These are phyloP conservation scores for Starmerella lactis-condensi DNA, from an alignment of 805 yeast species.

Conservation along the genomic window DNA sequence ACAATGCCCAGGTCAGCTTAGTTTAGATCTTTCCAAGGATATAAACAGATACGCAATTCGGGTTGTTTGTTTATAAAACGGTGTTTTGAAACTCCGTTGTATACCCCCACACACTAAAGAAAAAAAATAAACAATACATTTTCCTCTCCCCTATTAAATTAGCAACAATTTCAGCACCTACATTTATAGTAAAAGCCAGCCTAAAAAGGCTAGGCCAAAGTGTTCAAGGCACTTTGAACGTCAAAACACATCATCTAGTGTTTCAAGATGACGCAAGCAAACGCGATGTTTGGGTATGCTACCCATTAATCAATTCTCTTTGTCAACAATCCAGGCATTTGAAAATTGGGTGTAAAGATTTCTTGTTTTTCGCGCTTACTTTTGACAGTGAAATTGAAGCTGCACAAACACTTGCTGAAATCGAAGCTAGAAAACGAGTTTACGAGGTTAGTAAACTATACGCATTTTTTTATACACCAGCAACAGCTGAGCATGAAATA, in stretches of 20 bases:
- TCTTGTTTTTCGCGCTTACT: constrained; percentile 61
- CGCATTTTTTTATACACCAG: constrained; percentile 68
- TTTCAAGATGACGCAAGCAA: constrained; percentile 28
- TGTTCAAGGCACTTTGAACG: constrained; percentile 41
- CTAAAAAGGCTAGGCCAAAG: constrained; percentile 41
- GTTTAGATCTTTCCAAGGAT: too few relatives aligned
- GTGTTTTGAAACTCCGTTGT: too few relatives aligned
- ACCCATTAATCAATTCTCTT: constrained; percentile 51
- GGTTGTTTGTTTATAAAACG: too few relatives aligned
- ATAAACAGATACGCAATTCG: too few relatives aligned
- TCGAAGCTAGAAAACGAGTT: constrained; percentile 46
- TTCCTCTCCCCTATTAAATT: too few relatives aligned
- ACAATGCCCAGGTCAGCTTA: too few relatives aligned
- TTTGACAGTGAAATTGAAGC: constrained; percentile 43
- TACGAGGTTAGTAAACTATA: constrained; percentile 40
- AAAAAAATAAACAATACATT: too few relatives aligned
- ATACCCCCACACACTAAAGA: too few relatives aligned
- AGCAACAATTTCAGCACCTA: too few relatives aligned
- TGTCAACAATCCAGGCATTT: constrained; percentile 22
- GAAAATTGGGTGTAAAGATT: constrained; percentile 66
- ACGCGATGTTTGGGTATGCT: constrained; percentile 78
- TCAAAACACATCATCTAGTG: constrained; percentile 61
- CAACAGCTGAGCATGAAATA: constrained; percentile 41
- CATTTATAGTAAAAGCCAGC: constrained; percentile 24
- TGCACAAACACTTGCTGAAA: constrained; percentile 51